phyloP scores from a whole-genome alignment of 352 stramenopile genomes.

The Saprolegnia diclina region DNA sequence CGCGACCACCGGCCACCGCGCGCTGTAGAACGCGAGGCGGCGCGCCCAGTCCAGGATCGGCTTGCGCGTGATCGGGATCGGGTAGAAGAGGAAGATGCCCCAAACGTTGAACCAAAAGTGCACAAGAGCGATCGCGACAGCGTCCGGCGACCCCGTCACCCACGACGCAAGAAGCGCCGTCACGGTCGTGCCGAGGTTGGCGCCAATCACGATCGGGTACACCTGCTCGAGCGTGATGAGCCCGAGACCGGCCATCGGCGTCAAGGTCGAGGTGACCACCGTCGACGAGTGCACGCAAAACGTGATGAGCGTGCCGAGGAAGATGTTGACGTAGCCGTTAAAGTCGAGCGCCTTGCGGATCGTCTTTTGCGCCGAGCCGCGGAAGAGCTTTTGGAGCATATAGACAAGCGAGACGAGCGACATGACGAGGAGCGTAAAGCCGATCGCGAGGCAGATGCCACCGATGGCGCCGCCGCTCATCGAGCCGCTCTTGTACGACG shows the following conservation, averaged over 20 bases:
- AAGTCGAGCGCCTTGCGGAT: conserved; percentile 86
- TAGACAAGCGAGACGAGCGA: conserved; percentile 44
- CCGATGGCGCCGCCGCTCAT: conserved; percentile 44
- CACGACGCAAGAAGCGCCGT: conserved; percentile 83
- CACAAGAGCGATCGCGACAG: conserved; percentile 83
- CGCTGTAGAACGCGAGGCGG: conserved; percentile 61
- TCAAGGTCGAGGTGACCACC: conserved; percentile 87
- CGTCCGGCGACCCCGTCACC: conserved; percentile 67
- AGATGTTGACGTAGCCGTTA: conserved; percentile 86
- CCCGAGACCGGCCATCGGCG: conserved; percentile 82
- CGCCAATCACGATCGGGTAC: conserved; percentile 86
- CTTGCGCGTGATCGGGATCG: conserved; percentile 77
- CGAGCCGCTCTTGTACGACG: conserved; percentile 14
- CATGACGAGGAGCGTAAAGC: conserved; percentile 43
- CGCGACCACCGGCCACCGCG: conserved; percentile 47
- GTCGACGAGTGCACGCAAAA: conserved; percentile 87
- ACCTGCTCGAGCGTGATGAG: conserved; percentile 86
- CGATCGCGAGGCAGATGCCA: conserved; percentile 41
- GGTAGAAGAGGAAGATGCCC: conserved; percentile 88
- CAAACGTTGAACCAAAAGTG: conserved; percentile 92
- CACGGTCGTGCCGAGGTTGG: conserved; percentile 88
- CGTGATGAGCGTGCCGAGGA: conserved; percentile 77
- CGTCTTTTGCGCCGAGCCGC: conserved; percentile 77
- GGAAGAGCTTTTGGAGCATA: conserved; percentile 60
- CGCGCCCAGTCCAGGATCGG: conserved; percentile 70